Evolutionary conservation across 73 alveolate genomes (phyloP).

Genomic region (Blepharisma stoltei): DNA sequence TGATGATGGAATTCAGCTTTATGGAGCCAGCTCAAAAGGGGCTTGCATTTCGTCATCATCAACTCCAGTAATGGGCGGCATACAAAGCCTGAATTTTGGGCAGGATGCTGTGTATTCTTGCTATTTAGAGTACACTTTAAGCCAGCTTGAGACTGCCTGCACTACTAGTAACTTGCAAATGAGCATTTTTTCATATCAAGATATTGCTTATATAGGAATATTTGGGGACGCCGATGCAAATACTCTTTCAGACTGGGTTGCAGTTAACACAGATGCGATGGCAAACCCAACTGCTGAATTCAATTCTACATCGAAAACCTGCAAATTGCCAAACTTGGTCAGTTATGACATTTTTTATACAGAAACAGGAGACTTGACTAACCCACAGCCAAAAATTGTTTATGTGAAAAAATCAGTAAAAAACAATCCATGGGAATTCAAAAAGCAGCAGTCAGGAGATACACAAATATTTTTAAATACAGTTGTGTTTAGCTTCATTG

Average conservation of each 20-base stretch:
- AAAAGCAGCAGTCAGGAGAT: too few species aligned
- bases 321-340: background rate
- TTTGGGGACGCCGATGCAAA: too few species aligned
- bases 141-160: background rate
- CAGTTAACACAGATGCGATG: background rate
- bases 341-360: background rate
- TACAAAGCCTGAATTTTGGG: background rate
- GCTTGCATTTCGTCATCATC: background rate
- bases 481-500: too few species aligned
- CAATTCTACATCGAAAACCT: background rate
- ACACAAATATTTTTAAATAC: too few species aligned
- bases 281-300: background rate
- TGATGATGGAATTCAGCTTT: too few species aligned
- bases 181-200: too few species aligned
- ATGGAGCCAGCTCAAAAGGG: background rate
- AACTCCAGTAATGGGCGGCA: background rate
- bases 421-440: background rate
- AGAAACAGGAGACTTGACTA: background rate
- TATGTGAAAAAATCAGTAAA: background rate
- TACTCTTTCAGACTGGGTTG: too few species aligned
- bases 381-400: slow-evolving; percentile 13
- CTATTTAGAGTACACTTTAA: background rate
- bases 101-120: background rate
- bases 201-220: too few species aligned
- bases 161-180: too few species aligned